Evolutionary conservation across 129 eudicot genomes (phyloP), one percentile per base, ranked within the genome.

Genomic region (Pseudognaphalium luteoalbum): DNA sequence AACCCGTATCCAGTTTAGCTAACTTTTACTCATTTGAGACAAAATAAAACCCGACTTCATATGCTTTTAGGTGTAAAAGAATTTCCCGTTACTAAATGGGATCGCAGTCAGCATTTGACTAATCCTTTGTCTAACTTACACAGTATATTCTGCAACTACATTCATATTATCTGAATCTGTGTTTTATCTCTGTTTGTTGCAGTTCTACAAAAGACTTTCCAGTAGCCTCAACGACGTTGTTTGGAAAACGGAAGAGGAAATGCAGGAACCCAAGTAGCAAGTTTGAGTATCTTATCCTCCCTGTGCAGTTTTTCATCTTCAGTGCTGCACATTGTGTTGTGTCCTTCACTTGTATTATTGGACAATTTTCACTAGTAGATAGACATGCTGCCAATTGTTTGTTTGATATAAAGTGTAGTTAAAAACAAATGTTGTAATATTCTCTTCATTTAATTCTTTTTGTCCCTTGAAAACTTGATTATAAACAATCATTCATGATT

Each of bases 181-280:
- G 61, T 71, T 35, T 60, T 51, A 20, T 81, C 34, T 37, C 51
- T 10, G 63, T 74, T 71, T 63, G 42, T 12, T 73, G 86, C 88
- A 94, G 98, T 91, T 93, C 75, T 94, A 91, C 68, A 94, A 94
- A 50, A 85, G 87, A 54, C 92, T 91, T 20, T 91, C 98, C 6
- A 91, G 87, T 74, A 75, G 89, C 83, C 96, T 94, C n/a, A 82
- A 86, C 2, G 90, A 91, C 78, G 97, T 94, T 0, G 98, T 94
- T 17, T 94, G 98, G 98, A 94, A 94, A 86, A 88, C 98, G 7
- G 98, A 91, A 80, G 97, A 91, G 68, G 97, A 94, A 57, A 84
- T 91, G 98, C 85, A 87, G 69, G 80, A 82, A 72, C 62, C 68
- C 51, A 85, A 80, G 83, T 76, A 76, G 64, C 28, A 39, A 65